Evolutionary conservation across 1,284 basidiomycete genomes (phyloP), one percentile per base, ranked within the genome.

Genomic region (Veloboletus limbatus): DNA sequence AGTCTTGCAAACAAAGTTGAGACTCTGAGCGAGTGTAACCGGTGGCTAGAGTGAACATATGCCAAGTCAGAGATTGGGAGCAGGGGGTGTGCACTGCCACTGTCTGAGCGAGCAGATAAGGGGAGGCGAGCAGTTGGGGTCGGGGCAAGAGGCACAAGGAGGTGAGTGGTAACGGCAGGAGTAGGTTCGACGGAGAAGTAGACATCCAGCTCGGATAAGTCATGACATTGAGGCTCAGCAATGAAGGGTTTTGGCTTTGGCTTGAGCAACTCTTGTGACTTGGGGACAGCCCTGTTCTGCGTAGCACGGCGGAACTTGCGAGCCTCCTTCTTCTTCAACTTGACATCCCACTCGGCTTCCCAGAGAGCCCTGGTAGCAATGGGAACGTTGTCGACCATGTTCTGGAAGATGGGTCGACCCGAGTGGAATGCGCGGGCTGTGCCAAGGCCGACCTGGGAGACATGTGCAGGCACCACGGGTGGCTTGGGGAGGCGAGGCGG

Each of bases 371-470:
- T 77, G 9, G 75, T 78, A 0, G 78, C 73, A 17, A 90, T 67
- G 7, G 87, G 87, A 2, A 88, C 80, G 59, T 90, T 90, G 62
- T 90, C 78, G 2, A 78, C 78, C 22, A 90, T 62, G 57, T 83
- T 81, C 63, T 88, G 81, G 72, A 90, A 89, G 43, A 89, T 74
- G 4, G 86, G 83, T 2, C 85, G 77, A 7, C 72, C 75, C 4
- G 82, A 78, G 22, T 78, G 79, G 65, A 90, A 90, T 58, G 81
- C 86, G 38, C 87, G 72, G 2, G 82, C 83, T 0, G 77, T 77
- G 25, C 85, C 85, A 1, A 90, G 69, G 8, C 87, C 87, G 20
- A 90, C 77, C 50, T 88, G 81, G 0, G 76, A 63, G 17, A 81
- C 68, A 35, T 75, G 71, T 7, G 75, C 70, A 4, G 75, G 71